These are phyloP conservation scores for Camellia granthamiana DNA, from an alignment of 148 eudicot species.

Conservation along the genomic window DNA sequence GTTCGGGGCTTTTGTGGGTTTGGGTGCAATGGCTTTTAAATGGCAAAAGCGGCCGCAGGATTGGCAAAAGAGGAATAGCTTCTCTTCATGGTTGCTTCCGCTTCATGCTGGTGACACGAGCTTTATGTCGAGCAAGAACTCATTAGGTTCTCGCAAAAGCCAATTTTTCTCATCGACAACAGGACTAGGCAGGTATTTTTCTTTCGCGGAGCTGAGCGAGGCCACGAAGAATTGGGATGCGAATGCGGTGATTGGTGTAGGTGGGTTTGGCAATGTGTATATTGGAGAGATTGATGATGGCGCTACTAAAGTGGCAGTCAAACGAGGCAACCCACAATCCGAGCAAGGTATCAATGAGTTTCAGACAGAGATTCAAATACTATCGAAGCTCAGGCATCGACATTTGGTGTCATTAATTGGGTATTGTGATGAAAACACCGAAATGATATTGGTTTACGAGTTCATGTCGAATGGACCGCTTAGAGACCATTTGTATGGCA, in stretches of 20 bases:
- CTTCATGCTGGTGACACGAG: conserved; percentile 37
- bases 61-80: conserved; percentile 33
- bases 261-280: conserved; percentile 58
- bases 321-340: conserved; percentile 50
- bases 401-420: conserved; percentile 54
- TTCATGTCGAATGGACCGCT: conserved; percentile 53
- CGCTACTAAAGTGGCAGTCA: conserved; percentile 34
- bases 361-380: conserved; percentile 44
- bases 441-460: conserved; percentile 59
- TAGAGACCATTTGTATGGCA: conserved; percentile 48
- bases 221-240: conserved; percentile 52
- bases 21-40: conserved; percentile 25
- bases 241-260: conserved; percentile 43
- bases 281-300: conserved; percentile 42
- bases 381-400: conserved; percentile 51
- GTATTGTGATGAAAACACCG: conserved; percentile 47
- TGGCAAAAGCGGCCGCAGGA: conserved; percentile 35
- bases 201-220: conserved; percentile 32
- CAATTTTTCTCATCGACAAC: conserved; percentile 33
- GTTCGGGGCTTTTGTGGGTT: conserved; percentile 29
- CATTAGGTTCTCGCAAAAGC: conserved; percentile 22
- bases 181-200: conserved; percentile 37
- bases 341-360: conserved; percentile 56
- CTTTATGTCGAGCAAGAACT: conserved; percentile 35
- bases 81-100: conserved; percentile 56